Base-by-base conservation (phyloP, 192 early-diverging fungal genomes). In the Entomortierella lignicola region DNA sequence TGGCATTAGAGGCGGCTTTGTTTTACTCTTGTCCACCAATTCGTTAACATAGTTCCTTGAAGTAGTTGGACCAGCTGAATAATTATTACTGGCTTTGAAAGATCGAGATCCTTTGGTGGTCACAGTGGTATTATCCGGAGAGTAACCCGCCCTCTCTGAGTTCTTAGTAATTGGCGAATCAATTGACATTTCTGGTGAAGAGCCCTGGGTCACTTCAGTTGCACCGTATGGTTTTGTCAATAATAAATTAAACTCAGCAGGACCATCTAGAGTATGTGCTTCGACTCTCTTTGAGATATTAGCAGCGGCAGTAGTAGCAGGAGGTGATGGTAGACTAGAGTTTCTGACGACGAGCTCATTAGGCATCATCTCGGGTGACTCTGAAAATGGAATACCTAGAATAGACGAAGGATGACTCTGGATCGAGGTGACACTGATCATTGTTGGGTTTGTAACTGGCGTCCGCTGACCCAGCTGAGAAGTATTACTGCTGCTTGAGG, bases 281-380 rank as follows among this genome's bases (percentile, higher is more conserved):
- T 8, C 42, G n/a, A 25, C 8, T 29, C 21, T 18, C 52, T 15
- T 0, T 37, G 47, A 42, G 37, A 37, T 6, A 0, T 10, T 12
- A 48, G 44, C 25, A 29, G 29, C 53, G 2, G 71, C 50, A 5
- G 21, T n/a, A 37, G 56, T 23, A 4, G 44, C 20, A 17, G 48
- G 34, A 17, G 56, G 21, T 4, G 66, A 20, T 25, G 32, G 20
- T 3, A 27, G 31, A 23, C 8, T 27, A 1, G 29, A 31, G 4
- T 23, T 51, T 3, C 39, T 26, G 48, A 42, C 31, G 1, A 31
- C 8, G 21, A 63, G 60, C 32, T 56, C 60, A 21, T 21, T 34
- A 3, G 43, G 32, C 60, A 77, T 55, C 73, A 69, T 77, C 55
- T 77, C 73, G 12, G 73, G 73, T 1, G 73, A 77, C 26, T 77